A percentile compares a stretch with the other conserved stretches of the same genome.
These are phyloP conservation scores for Mycosphaerelloides madeirae DNA, from an alignment of 2,329 filamentous ascomycete genomes.

Conservation along the genomic window DNA sequence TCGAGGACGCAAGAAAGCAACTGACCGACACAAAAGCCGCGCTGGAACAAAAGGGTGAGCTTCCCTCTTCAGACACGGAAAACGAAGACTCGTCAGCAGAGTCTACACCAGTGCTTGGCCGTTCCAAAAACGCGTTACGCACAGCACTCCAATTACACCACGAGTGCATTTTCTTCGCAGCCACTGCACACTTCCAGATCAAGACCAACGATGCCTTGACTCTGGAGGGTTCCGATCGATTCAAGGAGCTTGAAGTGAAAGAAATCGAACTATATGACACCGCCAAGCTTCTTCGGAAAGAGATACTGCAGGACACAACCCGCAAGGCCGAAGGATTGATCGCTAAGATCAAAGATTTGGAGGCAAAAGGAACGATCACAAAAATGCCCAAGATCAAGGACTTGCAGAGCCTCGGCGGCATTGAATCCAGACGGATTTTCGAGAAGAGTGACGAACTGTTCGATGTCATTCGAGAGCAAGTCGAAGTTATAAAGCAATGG, in stretches of 20 bases:
- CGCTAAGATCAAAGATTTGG: conserved; percentile 47
- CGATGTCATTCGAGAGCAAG: conserved; percentile 66
- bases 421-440: conserved; percentile 66
- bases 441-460: conserved; percentile 63
- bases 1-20: conserved; percentile 61
- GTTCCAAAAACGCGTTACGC: conserved; percentile 59
- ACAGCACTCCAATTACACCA: conserved; percentile 75
- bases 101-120: conserved; percentile 20
- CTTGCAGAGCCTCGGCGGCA: conserved; percentile 54
- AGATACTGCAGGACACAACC: conserved; percentile 62
- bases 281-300: conserved; percentile 71
- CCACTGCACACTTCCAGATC: conserved; percentile 78
- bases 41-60: conserved; percentile 7
- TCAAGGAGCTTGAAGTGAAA: conserved; percentile 59
- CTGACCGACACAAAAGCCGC: conserved; percentile 48
- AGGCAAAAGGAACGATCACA: conserved; percentile 52
- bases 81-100: conserved; percentile 33
- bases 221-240: conserved; percentile 62
- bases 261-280: conserved; percentile 71
- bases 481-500: conserved; percentile 67
- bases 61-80: conserved; percentile 27
- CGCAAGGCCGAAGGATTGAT: conserved; percentile 61
- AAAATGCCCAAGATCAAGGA: conserved; percentile 45
- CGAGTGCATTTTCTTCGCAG: conserved; percentile 76
- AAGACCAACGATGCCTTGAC: conserved; percentile 65